Evolutionary conservation across 768 basidiomycete species (phyloP), one percentile per base, ranked within the genome.

Genomic region (Rubroboletus satanas): DNA sequence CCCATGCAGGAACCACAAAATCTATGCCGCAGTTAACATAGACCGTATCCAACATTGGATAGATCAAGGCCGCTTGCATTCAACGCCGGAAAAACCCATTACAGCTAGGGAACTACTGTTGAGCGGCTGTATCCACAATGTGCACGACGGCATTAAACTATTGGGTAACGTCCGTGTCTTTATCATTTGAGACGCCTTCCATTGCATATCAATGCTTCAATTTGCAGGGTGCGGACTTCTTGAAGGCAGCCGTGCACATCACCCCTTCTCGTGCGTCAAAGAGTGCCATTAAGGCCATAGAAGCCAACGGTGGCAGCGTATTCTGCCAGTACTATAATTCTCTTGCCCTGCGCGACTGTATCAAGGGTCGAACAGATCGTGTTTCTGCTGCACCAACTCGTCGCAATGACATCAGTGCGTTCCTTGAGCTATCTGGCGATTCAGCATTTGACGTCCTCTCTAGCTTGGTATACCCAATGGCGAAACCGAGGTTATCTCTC

Each of bases 1-100:
- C 17, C 9, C n/a, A 17, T 35, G 31, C 62, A 97, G 94, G 52
- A 88, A 83, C 57, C 79, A 76, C 47, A 88, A 85, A 67, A 82
- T 74, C 6, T 95, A 83, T 74, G 88, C 90, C 5, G 86, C 91
- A 2, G 78, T 98, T 14, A 93, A 95, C 61, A 76, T 98, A 36
- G 86, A 93, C 67, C 81, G 88, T 48, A 81, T 99, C 61, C 93
- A 96, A 62, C 76, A 87, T 67, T 98, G 92, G 91, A 85, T 99
- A 66, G 84, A 91, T 62, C 82, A 86, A 66, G 90, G 91, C 5
- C 83, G 91, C 44, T 74, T 98, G 45, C 75, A 81, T 33, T 92
- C 89, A 1, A 83, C 88, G 0, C 85, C 84, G 12, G 84, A 87
- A 49, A 79, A 83, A 41, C 90, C 93, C 5, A 98, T 99, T 50